Base-by-base conservation (phyloP, 164 flowering plant species). In the Buxus sempervirens region DNA sequence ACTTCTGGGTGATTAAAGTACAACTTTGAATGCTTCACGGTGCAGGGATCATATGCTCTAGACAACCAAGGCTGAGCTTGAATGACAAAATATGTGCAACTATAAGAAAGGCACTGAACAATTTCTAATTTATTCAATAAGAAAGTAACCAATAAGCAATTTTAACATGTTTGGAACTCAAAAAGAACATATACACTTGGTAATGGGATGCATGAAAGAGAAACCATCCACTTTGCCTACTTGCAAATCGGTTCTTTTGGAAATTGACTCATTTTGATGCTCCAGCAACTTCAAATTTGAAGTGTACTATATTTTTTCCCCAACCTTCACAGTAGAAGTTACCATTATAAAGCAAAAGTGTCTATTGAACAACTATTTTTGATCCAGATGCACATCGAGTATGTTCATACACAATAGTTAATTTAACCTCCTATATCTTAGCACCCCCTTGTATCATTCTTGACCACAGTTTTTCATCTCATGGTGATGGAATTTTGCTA, bases 31-130 rank as follows among this genome's bases (percentile, higher is more conserved):
- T 95, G 70, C 61, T 91, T 84, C 70, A 88, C 97, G 6, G 96
- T 88, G 77, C 98, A 94, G 23, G 98, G 98, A 76, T 95, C 98
- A 78, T 91, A 95, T 41, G 93, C 92, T 79, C 96, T 83, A 25
- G 79, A 78, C 92, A 90, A 89, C 98, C 98, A 91, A 73, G 98
- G 97, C 98, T 95, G 77, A 63, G 69, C 58, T 73, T 63, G 28
- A 62, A 62, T 20, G 42, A 66, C 66, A 57, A 12, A 62, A 62
- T 61, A 53, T 71, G 65, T 56, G 51, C 59, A 58, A 49, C 54
- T 68, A 74, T 81, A 45, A 41, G 32, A 56, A 59, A 64, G 16
- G 36, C 23, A 64, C 6, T 25, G 14, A 60, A 6, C 1, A 49
- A n/a, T 32, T 62, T 62, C 28, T 54, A 54, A 62, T 8, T 54